A percentile compares a stretch with the other conserved stretches of the same genome.
These are phyloP conservation scores for Mycena chlorophos DNA, from an alignment of 768 basidiomycete species.

Conservation along the genomic window DNA sequence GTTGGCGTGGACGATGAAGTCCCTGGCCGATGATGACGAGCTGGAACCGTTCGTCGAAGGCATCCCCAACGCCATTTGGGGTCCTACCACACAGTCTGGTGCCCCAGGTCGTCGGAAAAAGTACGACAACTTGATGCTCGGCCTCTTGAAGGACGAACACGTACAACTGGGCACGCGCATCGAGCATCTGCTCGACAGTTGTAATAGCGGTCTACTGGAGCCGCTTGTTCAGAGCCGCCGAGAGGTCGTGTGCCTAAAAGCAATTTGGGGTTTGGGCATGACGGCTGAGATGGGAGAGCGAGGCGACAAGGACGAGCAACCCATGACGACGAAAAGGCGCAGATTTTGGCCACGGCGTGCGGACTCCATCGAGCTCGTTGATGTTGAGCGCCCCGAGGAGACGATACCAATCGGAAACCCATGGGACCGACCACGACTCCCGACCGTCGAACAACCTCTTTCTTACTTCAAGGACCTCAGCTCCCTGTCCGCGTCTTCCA, in stretches of 20 bases:
- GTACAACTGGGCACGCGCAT: constrained; percentile 18
- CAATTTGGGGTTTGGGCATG: constrained; percentile 21
- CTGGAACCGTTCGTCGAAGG: constrained; percentile 20
- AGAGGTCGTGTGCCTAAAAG: constrained; percentile 17
- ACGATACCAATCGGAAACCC: not conserved
- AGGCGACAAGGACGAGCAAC: not conserved
- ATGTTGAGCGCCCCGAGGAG: not conserved
- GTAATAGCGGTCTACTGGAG: constrained; percentile 20
- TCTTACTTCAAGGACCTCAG: constrained; percentile 8
- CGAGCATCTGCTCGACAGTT: constrained; percentile 20
- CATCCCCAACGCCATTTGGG: constrained; percentile 13
- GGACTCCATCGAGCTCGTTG: not conserved
- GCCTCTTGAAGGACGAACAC: constrained; percentile 10
- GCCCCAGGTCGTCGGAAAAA: constrained; percentile 14
- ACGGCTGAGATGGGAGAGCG: constrained; percentile 20
- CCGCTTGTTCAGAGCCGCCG: constrained; percentile 8
- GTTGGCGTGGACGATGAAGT: constrained; percentile 21
- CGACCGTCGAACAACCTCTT: constrained; percentile 10
- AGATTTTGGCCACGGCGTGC: not conserved
- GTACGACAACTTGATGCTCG: constrained; percentile 20
- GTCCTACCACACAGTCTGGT: no score
- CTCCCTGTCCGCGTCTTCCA: constrained; percentile 3
- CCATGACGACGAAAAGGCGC: not conserved
- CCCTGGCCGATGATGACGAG: constrained; percentile 18
- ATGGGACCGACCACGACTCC: not conserved